These are phyloP conservation scores for Gossypium bickii DNA, from an alignment of 345 rosid genomes.

Conservation along the genomic window DNA sequence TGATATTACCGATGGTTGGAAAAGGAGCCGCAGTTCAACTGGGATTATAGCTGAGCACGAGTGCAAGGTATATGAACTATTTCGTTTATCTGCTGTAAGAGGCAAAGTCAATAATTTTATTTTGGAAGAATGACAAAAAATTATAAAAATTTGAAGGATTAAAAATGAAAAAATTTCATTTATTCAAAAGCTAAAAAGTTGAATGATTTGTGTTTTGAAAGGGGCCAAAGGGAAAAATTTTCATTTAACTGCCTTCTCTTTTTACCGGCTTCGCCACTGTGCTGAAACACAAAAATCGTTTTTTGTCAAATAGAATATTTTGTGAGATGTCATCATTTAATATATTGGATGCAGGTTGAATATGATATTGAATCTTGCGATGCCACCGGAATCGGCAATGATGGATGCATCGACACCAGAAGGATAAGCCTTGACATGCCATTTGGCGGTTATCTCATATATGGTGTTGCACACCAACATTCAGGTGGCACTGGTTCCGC, in stretches of 20 bases:
- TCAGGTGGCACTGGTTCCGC: slow-evolving; percentile 68
- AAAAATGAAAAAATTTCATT: no score
- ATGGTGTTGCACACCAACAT: slow-evolving; percentile 84
- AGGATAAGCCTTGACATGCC: slow-evolving; percentile 58
- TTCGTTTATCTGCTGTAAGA: not conserved
- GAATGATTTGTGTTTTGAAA: no score
- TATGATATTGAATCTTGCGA: slow-evolving; percentile 58
- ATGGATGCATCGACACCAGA: slow-evolving; percentile 41
- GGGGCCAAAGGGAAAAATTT: no score
- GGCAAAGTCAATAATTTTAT: no score
- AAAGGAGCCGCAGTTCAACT: slow-evolving; percentile 29
- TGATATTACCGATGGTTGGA: slow-evolving; percentile 76
- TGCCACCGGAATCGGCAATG: slow-evolving; percentile 9
- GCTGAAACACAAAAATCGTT: not conserved
- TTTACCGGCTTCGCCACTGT: not conserved
- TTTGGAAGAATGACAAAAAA: no score
- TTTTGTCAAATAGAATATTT: not conserved
- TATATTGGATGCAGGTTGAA: slow-evolving; percentile 47
- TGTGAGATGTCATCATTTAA: not conserved
- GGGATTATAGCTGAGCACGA: slow-evolving; percentile 37
- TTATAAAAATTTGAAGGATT: no score
- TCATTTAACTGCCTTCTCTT: no score
- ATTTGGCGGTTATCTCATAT: slow-evolving; percentile 61
- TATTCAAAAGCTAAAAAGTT: no score
- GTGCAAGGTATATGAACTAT: slow-evolving; percentile 52